These are phyloP conservation scores for Stephania cephalantha DNA, from an alignment of 164 flowering plant genomes.

Conservation along the genomic window DNA sequence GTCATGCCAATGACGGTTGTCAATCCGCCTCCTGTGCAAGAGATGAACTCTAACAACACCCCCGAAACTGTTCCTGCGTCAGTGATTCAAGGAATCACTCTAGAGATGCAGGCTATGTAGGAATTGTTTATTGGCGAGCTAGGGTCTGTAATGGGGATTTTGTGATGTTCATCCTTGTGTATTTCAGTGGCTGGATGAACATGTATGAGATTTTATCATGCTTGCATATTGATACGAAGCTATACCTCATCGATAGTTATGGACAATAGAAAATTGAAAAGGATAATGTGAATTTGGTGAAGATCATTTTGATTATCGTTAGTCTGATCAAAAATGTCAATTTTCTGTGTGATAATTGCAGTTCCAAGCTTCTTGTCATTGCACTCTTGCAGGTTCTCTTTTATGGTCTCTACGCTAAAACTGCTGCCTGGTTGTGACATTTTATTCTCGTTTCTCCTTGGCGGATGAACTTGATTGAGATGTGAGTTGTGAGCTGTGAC, in stretches of 20 bases:
- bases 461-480: too few relatives aligned
- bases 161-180: background rate
- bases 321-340: too few relatives aligned
- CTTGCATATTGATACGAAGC: background rate
- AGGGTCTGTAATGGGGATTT: background rate
- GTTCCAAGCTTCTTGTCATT: too few relatives aligned
- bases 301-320: too few relatives aligned
- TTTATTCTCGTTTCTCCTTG: too few relatives aligned
- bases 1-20: slow-evolving; percentile 72
- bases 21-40: slow-evolving; percentile 85
- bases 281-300: too few relatives aligned
- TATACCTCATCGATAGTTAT: background rate
- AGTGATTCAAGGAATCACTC: slow-evolving; percentile 23
- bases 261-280: background rate
- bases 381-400: too few relatives aligned
- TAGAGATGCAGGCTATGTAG: slow-evolving; percentile 53
- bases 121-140: background rate
- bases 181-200: background rate
- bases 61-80: slow-evolving; percentile 30
- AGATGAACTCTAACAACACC: slow-evolving; percentile 51
- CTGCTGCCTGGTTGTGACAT: too few relatives aligned
- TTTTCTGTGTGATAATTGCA: too few relatives aligned
- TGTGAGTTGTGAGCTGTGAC: too few relatives aligned
- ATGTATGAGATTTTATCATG: background rate
- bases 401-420: too few relatives aligned